These are phyloP conservation scores for Leccinum subtestaceum DNA, from an alignment of 768 basidiomycete species.

Conservation along the genomic window DNA sequence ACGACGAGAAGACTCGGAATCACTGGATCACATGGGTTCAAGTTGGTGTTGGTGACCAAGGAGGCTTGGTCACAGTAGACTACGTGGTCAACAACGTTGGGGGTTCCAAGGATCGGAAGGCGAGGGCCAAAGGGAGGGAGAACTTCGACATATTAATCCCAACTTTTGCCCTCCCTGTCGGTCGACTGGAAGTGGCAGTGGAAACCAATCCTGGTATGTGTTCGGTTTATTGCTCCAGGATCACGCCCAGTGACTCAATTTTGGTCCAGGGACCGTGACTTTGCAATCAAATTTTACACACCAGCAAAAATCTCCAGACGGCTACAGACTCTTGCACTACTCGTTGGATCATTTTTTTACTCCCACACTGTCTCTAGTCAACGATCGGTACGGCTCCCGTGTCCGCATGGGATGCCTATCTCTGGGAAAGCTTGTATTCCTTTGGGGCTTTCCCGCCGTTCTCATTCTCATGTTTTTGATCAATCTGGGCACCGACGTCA, in stretches of 20 bases:
- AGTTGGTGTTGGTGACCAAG: slow-evolving; percentile 50
- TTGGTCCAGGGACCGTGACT: slow-evolving; percentile 43
- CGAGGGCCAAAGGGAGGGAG: slow-evolving; percentile 30
- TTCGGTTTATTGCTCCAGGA: not conserved
- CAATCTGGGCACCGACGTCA: slow-evolving; percentile 29
- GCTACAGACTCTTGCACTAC: slow-evolving; percentile 53
- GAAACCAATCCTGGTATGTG: slow-evolving; percentile 51
- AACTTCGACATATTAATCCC: slow-evolving; percentile 57
- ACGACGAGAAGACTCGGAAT: slow-evolving; percentile 53
- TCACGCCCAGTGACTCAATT: slow-evolving; percentile 5
- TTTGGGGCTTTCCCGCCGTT: slow-evolving; percentile 17
- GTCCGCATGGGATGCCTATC: slow-evolving; percentile 10
- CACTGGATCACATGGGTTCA: slow-evolving; percentile 68
- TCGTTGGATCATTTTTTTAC: slow-evolving; percentile 56
- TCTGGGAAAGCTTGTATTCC: slow-evolving; percentile 10
- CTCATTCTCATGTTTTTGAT: slow-evolving; percentile 19
- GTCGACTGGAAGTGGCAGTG: slow-evolving; percentile 60
- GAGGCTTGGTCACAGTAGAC: slow-evolving; percentile 55
- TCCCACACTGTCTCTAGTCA: slow-evolving; percentile 46
- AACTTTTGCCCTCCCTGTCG: slow-evolving; percentile 69
- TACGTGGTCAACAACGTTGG: slow-evolving; percentile 52
- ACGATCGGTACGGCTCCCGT: slow-evolving; percentile 6
- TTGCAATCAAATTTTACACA: slow-evolving; percentile 57
- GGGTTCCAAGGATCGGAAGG: slow-evolving; percentile 27
- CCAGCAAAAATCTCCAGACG: slow-evolving; percentile 39